Evolutionary conservation across 2,329 filamentous ascomycete genomes (phyloP), one percentile per base, ranked within the genome.

Genomic region (Stylonectria norvegica): DNA sequence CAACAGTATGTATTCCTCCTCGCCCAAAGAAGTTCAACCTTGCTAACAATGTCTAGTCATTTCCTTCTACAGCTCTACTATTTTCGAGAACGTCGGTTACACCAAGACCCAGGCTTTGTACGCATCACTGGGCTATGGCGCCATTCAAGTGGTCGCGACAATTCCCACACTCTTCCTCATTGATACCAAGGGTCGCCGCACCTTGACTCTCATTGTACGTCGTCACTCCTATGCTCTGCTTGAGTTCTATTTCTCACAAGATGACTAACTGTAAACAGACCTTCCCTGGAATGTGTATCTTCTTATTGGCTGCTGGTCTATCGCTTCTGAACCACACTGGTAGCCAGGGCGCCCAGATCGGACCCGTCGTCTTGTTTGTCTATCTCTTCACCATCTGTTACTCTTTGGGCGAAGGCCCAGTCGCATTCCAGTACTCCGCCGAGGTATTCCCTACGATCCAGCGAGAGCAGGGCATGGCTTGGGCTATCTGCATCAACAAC

Each of bases 401-500:
- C 42, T 65, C 57, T 0, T 49, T 64, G 1, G 63, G 63, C 7
- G 62, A 65, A 42, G 63, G 63, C 1, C 63, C 63, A 0, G 62
- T 66, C 2, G 62, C 63, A 0, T 66, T 66, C 42, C 62, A 63
- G 38, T 66, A 66, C 47, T 65, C 62, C 12, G 63, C 63, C 4
- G 63, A 66, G 48, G 61, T 63, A 4, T 66, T 66, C 34, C 63
- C 63, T 2, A 59, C 61, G 17, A 63, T 63, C 4, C 61, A 65
- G 47, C 60, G 63, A 41, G 63, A 66, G 48, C 55, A 65, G 29
- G 63, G 63, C 29, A 66, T 66, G 63, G 63, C 63, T 0, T 66
- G 61, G 61, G 63, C 62, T 18, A 62, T 65, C 4, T 60, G 60
- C 42, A 62, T 62, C 12, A 66, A 62, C 42, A 64, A 64, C 22